These are phyloP conservation scores for Onygenales sp. DNA, from an alignment of 2,329 filamentous ascomycete species.

Conservation along the genomic window DNA sequence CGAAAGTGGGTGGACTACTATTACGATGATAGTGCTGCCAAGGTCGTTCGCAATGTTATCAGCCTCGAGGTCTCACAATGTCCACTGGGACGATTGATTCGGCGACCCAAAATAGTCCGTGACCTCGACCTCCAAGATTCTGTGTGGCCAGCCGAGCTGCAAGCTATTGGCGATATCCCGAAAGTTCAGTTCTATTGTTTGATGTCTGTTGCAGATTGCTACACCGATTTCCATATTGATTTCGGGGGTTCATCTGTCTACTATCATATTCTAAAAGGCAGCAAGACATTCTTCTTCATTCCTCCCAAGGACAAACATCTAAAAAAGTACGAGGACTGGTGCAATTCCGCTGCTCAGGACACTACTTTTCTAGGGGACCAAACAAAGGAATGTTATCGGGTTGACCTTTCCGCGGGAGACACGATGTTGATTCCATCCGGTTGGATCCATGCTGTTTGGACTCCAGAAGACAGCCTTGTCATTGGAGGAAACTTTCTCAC, in stretches of 20 bases:
- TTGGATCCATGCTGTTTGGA: conserved; percentile 66
- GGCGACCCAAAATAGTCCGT: conserved; percentile 54
- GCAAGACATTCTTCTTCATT: conserved; percentile 64
- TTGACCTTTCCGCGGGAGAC: conserved; percentile 56
- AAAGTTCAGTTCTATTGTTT: conserved; percentile 60
- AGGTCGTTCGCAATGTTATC: conserved; percentile 59
- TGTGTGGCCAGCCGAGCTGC: conserved; percentile 42
- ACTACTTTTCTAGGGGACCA: conserved; percentile 56
- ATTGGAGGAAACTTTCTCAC: conserved; percentile 64
- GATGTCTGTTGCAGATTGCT: conserved; percentile 63
- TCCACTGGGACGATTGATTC: conserved; percentile 51
- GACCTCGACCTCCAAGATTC: conserved; percentile 48
- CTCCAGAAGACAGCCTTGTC: conserved; percentile 58
- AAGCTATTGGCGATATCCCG: conserved; percentile 48
- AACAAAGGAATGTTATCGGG: conserved; percentile 57
- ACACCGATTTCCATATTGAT: conserved; percentile 64
- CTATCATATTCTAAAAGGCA: conserved; percentile 60
- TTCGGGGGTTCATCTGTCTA: conserved; percentile 63
- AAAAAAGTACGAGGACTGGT: conserved; percentile 64
- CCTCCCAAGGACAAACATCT: conserved; percentile 58
- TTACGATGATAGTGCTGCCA: conserved; percentile 50
- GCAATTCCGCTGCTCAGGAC: conserved; percentile 56
- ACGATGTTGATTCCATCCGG: conserved; percentile 63
- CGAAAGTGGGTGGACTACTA: conserved; percentile 59
- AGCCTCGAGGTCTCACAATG: conserved; percentile 59